Evolutionary conservation across 2,329 filamentous ascomycete species (phyloP), one percentile per base, ranked within the genome.

Genomic region (Colletotrichum graminicola): DNA sequence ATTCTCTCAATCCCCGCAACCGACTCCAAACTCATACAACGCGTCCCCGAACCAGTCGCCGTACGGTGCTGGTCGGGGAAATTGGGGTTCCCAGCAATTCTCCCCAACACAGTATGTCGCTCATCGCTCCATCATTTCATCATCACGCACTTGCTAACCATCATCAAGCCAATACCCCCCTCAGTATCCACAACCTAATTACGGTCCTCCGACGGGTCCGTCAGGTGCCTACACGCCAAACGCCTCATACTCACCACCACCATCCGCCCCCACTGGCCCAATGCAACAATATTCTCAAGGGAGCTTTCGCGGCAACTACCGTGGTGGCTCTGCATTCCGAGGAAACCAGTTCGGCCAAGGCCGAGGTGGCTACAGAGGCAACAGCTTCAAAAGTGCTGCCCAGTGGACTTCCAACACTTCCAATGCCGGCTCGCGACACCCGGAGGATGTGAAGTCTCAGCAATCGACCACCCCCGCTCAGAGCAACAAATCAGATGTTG

Each of bases 341-440:
- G 90, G 90, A 45, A 88, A 86, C 70, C 86, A 89, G 66, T 90
- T 87, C 76, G 82, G 81, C 29, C 76, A 83, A 57, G 83, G 82
- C 39, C 84, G 89, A 60, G 85, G 86, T 51, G 82, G 82, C 34
- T 84, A 87, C 70, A 87, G 91, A 62, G 90, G 90, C 45, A 84
- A 73, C 83, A 91, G 81, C 88, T 92, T 84, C 86, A 91, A 81
- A 89, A 93, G 81, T 79, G 74, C 90, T 2, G 59, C 65, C 5
- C 93, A 94, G 56, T 95, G 93, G 92, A 92, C 88, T 66, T 86
- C 90, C 54, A 85, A 84, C 43, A 49, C 34, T 26, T 56, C 73
- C 14, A 41, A 36, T 60, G 84, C 86, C 23, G 84, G 85, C 66
- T 84, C 86, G 75, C 88, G 80, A 14, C 77, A 78, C 57, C 76